Conservation (phyloP, 1,284 basidiomycete genomes). For the Peniophora sp. region DNA sequence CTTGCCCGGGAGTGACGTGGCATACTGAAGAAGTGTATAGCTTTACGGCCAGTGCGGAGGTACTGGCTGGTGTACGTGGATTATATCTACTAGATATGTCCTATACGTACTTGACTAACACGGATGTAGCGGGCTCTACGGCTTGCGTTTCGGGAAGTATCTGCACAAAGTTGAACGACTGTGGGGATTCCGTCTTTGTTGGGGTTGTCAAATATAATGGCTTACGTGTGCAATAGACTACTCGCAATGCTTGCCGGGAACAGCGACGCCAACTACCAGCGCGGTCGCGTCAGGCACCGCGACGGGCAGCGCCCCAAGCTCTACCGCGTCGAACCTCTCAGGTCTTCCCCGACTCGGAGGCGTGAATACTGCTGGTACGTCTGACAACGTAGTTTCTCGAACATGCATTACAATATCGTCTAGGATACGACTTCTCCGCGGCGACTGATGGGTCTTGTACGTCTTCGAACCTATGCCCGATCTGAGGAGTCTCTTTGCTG, state of each 20-base stretch:
- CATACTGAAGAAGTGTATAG: too few relatives aligned
- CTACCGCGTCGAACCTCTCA: conserved; percentile 10
- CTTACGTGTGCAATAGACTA: conserved; percentile 16
- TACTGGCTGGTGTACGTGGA: conserved; percentile 13
- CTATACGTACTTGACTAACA: neutral
- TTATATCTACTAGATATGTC: neutral
- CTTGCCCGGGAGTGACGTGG: too few relatives aligned
- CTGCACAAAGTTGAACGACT: conserved; percentile 21
- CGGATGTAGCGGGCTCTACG: conserved; percentile 17
- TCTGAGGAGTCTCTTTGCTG: neutral
- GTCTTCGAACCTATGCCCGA: too few relatives aligned
- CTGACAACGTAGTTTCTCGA: neutral
- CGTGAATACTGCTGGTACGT: conserved; percentile 21
- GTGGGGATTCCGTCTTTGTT: conserved; percentile 9
- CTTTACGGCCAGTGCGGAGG: conserved; percentile 6
- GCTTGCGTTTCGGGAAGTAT: conserved; percentile 22
- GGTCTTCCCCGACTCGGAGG: conserved; percentile 30
- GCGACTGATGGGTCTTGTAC: conserved; percentile 36
- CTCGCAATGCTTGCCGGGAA: conserved; percentile 25
- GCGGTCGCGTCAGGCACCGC: conserved; percentile 2
- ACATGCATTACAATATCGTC: conserved; percentile 9
- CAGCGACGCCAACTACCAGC: conserved; percentile 12
- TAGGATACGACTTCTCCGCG: conserved; percentile 28
- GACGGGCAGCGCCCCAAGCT: conserved; percentile 9
- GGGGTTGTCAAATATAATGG: neutral